phyloP scores from a whole-genome alignment of 2,329 filamentous ascomycete genomes.

The Penicillium sp. region DNA sequence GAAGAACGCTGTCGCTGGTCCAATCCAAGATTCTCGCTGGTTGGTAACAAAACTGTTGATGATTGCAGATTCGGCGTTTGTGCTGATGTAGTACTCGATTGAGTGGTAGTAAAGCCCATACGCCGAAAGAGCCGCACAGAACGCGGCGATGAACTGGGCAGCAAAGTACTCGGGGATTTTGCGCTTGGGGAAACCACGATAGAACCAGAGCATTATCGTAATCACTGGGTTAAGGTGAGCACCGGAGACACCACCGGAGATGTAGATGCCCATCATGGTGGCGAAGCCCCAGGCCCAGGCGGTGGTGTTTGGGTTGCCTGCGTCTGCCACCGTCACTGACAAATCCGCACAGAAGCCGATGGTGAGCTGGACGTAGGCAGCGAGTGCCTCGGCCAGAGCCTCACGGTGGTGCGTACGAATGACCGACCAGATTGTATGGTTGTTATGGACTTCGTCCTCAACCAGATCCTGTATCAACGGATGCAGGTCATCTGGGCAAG shows the following conservation, averaged over 20 bases:
- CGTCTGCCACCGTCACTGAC: slow-evolving; percentile 42
- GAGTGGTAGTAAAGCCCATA: slow-evolving; percentile 46
- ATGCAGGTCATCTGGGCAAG: slow-evolving; percentile 47
- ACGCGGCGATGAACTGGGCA: slow-evolving; percentile 57
- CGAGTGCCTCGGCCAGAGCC: slow-evolving; percentile 56
- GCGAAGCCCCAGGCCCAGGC: slow-evolving; percentile 57
- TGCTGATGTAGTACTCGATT: slow-evolving; percentile 38
- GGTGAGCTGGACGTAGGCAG: slow-evolving; percentile 44
- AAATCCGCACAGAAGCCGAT: slow-evolving; percentile 56
- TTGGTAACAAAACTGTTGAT: slow-evolving; percentile 49
- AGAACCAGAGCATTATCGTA: slow-evolving; percentile 51
- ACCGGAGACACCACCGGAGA: slow-evolving; percentile 52
- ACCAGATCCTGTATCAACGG: slow-evolving; percentile 46
- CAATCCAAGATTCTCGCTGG: slow-evolving; percentile 45
- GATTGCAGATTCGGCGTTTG: slow-evolving; percentile 31
- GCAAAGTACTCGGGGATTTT: slow-evolving; percentile 55
- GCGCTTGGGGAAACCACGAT: slow-evolving; percentile 55
- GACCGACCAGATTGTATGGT: slow-evolving; percentile 51
- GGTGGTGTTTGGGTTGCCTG: slow-evolving; percentile 49
- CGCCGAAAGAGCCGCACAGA: slow-evolving; percentile 52
- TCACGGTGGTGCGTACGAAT: slow-evolving; percentile 56
- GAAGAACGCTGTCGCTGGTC: slow-evolving; percentile 46
- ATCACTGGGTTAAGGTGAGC: slow-evolving; percentile 51
- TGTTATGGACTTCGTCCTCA: slow-evolving; percentile 54
- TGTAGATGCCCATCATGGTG: slow-evolving; percentile 55